Conservation (phyloP, 495 filamentous ascomycete genomes). For the Xylaria intraflava region DNA sequence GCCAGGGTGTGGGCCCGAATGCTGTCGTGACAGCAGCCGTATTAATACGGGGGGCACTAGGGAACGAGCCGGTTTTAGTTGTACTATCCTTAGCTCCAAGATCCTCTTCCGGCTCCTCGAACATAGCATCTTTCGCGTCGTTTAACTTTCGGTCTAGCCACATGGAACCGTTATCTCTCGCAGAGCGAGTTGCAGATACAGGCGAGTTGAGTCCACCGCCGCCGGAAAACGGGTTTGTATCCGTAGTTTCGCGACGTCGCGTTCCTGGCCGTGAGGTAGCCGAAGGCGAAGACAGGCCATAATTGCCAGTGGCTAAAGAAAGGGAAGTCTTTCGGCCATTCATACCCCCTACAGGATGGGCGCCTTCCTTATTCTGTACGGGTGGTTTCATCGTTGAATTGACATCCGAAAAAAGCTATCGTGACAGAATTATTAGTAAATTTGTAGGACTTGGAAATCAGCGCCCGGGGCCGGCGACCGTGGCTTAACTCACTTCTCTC, state of each 20-base stretch:
- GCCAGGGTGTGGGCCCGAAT: conserved; percentile 62
- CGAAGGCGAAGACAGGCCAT: conserved; percentile 55
- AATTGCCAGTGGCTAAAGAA: conserved; percentile 48
- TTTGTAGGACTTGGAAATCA: conserved; percentile 9
- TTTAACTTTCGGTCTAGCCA: conserved; percentile 73
- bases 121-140: conserved; percentile 41
- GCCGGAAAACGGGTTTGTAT: conserved; percentile 60
- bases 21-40: conserved; percentile 40
- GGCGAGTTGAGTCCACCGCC: conserved; percentile 40
- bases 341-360: conserved; percentile 42
- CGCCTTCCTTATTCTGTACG: conserved; percentile 66
- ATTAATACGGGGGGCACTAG: conserved; percentile 61
- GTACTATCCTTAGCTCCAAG: conserved; percentile 9
- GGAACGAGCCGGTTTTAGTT: conserved; percentile 40
- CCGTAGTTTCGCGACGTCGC: conserved; percentile 81
- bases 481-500: conserved; percentile 57
- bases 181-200: conserved; percentile 40
- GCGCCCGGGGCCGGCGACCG: not conserved
- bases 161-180: conserved; percentile 42
- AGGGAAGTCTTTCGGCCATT: conserved; percentile 71
- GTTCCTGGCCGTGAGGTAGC: conserved; percentile 58
- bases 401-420: conserved; percentile 77
- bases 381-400: conserved; percentile 90
- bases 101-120: conserved; percentile 44
- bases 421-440: conserved; percentile 14